phyloP scores from a whole-genome alignment of 768 basidiomycete species.

The Lactarius hengduanensis region DNA sequence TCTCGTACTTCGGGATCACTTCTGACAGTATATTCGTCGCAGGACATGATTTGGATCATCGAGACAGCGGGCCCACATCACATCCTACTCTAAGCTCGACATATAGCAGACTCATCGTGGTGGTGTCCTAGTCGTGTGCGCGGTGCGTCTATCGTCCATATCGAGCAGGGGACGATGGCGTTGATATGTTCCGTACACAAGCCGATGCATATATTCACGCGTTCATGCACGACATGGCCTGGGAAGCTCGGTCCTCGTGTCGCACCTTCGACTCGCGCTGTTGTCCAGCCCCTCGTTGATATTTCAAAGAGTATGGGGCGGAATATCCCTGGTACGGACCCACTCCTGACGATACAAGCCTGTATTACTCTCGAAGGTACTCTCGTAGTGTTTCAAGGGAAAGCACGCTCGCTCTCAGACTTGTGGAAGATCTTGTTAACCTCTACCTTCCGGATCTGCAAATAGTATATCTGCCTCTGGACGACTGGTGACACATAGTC shows the following conservation, averaged over 20 bases:
- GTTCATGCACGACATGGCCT: too few relatives aligned
- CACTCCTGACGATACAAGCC: not conserved
- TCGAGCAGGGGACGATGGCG: not conserved
- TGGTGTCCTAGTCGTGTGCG: not conserved
- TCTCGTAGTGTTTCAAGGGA: too few relatives aligned
- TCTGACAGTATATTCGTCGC: constrained; percentile 10
- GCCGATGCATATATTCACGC: not conserved
- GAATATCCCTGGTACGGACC: not conserved
- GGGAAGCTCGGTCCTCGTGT: not conserved
- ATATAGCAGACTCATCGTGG: not conserved
- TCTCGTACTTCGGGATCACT: constrained; percentile 4
- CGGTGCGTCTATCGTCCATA: not conserved
- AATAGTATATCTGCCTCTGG: not conserved
- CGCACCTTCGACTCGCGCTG: not conserved
- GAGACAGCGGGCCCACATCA: not conserved
- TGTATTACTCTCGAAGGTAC: not conserved
- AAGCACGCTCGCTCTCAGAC: not conserved
- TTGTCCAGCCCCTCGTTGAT: not conserved
- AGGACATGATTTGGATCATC: not conserved
- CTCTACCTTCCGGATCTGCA: not conserved
- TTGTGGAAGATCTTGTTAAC: not conserved
- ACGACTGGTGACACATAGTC: too few relatives aligned
- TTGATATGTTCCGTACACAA: not conserved
- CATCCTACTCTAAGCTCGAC: not conserved
- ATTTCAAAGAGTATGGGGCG: not conserved